Base-by-base conservation (phyloP, 352 stramenopile genomes). In the Phytophthora tubulina region DNA sequence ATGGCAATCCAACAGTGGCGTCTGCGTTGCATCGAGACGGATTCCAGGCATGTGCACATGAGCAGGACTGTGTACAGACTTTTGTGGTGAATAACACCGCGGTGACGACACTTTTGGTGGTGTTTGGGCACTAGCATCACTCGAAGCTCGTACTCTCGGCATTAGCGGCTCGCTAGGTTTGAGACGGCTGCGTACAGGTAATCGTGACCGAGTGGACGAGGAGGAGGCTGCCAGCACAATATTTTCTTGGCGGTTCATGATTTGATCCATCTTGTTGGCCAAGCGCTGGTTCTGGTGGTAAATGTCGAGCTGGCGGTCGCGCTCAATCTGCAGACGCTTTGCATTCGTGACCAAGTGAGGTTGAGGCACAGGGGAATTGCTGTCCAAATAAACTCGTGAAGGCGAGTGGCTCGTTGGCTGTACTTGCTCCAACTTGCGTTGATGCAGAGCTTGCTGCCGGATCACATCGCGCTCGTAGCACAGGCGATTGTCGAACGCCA, bases 381-480 rank as follows among this genome's bases (percentile, higher is more conserved):
- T 90, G 69, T 95, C 87, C 11, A 95, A 56, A 31, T 81, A 84
- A 15, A 86, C 79, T 38, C 78, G 78, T 4, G 87, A 91, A 1
- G 84, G 85, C 1, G 87, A 93, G 8, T 79, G 67, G 30, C 79
- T 84, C 17, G 85, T 93, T 6, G 84, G 78, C 32, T 90, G 52
- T 21, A 93, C 67, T 31, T 78, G 79, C 61, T 91, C 75, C 6
- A 95, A 73, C 56, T 92, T 93, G 35, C 81, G 73, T 14, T 91
- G 81, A 73, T 93, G 87, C 15, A 92, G 64, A 5, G 77, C 76
- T 45, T 92, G 85, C 50, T 88, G 80, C 32, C 79, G 81, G 14
- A 73, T 69, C 35, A 95, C 84, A 60, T 92, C 81, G 54, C 87
- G 87, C 73, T 95, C 85, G 52, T 93, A 95, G 77, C 87, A 95